A percentile compares a stretch with the other conserved stretches of the same genome.
Conservation (phyloP, 768 basidiomycete genomes). For the Hericium rajendrae region DNA sequence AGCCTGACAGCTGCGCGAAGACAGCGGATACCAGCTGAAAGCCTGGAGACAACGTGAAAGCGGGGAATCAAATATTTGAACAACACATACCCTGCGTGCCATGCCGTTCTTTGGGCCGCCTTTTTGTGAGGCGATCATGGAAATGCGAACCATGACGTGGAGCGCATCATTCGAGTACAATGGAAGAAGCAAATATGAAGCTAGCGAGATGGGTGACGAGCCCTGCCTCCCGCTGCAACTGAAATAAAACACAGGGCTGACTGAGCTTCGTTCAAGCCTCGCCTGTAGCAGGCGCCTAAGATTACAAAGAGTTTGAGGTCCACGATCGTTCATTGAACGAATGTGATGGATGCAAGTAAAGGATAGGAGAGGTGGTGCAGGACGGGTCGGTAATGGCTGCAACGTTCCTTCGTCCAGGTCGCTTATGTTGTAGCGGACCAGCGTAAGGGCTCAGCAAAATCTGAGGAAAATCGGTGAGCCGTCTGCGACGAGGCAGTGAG, state of each 20-base stretch:
- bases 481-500: not conserved
- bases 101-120: too few species aligned
- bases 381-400: not conserved
- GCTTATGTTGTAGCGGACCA: not conserved
- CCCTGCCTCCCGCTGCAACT: too few species aligned
- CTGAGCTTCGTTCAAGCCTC: too few species aligned
- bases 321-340: not conserved
- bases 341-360: not conserved
- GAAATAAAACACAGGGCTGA: too few species aligned
- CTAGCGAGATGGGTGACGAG: too few species aligned
- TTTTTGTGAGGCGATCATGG: too few species aligned
- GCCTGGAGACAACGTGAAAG: not conserved
- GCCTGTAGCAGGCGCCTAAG: too few species aligned
- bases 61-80: not conserved
- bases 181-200: too few species aligned
- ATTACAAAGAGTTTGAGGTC: not conserved
- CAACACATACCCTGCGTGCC: too few species aligned
- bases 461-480: not conserved
- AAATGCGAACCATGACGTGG: too few species aligned
- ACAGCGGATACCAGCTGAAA: not conserved
- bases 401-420: not conserved
- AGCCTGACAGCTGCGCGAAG: not conserved
- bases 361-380: conserved; percentile 1
- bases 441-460: not conserved
- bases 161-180: too few species aligned